Base-by-base conservation (phyloP, 768 basidiomycete genomes). In the Roridomyces roridus region DNA sequence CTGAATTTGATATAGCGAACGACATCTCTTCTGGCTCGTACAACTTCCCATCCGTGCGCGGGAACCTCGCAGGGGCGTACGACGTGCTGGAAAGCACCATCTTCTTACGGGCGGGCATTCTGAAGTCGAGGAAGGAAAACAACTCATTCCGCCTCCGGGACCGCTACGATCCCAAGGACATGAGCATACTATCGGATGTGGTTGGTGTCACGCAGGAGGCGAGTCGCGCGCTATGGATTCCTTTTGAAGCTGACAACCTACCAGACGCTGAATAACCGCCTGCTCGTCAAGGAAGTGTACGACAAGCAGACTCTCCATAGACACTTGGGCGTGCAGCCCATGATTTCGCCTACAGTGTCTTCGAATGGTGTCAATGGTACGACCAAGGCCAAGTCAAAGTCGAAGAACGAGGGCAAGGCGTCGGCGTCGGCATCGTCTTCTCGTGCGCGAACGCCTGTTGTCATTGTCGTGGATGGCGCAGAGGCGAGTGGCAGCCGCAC, bases 1-100 rank as follows among this genome's bases (percentile, higher is more conserved):
- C n/a, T n/a, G n/a, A n/a, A 23, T 34, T 31, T 37, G 50, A 54
- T 39, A 2, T 67, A 98, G 95, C 86, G 20, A 98, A 98, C 68
- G 96, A 98, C 72, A 93, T 98, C 24, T 94, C 95, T 0, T 85
- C 82, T 47, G 93, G 94, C 1, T 94, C 95, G 0, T 96, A 85
- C 72, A 87, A 85, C 29, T 92, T 97, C 60, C 76, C 81, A 24
- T 88, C 87, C 67, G 94, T 98, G 35, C 86, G 87, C 21, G 83
- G 85, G 46, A 89, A 93, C 3, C 81, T 98, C 57, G 88, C 90
- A 0, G 96, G 96, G 2, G 96, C 91, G 15, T 80, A 82, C 69
- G 80, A 78, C 24, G 91, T 92, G 37, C 78, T 99, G 68, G 87
- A 88, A n/a, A 81, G 90, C 0, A 83, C 87, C 1, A 81, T 92